Evolutionary conservation across 2,329 filamentous ascomycete species (phyloP).

Genomic region (Fusarium brachygibbosum): DNA sequence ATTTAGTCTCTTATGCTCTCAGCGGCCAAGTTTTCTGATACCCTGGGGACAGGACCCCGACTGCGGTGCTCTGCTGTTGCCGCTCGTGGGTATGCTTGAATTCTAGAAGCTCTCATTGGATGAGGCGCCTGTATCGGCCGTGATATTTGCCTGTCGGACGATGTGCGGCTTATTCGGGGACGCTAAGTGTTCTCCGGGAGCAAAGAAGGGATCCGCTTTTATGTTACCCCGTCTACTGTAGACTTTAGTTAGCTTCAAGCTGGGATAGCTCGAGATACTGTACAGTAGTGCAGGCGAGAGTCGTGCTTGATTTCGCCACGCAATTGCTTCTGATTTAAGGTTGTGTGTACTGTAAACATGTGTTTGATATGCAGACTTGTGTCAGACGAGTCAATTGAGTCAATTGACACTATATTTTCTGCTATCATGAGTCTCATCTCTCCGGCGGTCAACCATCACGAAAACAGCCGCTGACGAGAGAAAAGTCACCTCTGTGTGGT

Average conservation of each 20-base stretch:
- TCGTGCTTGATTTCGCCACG: constrained; percentile 24
- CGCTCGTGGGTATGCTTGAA: constrained; percentile 16
- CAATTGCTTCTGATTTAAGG: constrained; percentile 6
- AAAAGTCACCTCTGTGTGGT: constrained; percentile 19
- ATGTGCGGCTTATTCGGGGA: constrained; percentile 36
- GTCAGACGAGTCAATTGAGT: not conserved
- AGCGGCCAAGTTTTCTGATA: no score
- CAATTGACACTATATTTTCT: not conserved
- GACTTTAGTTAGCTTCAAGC: constrained; percentile 22
- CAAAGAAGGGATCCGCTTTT: constrained; percentile 13
- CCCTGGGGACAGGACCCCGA: constrained; percentile 20
- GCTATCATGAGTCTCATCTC: not conserved
- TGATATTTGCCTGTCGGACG: constrained; percentile 17
- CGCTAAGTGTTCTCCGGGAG: constrained; percentile 31
- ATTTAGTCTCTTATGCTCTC: no score
- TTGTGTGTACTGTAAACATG: not conserved
- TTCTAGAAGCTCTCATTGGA: constrained; percentile 26
- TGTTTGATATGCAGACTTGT: not conserved
- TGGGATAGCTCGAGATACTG: constrained; percentile 25
- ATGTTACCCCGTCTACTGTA: constrained; percentile 24
- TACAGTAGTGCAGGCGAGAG: constrained; percentile 13
- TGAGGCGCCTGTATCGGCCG: constrained; percentile 25
- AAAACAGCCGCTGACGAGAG: constrained; percentile 11
- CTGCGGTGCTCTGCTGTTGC: constrained; percentile 23
- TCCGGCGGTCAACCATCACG: constrained; percentile 13